phyloP scores from a whole-genome alignment of 2,329 filamentous ascomycete species.

The Alternaria postmessia region DNA sequence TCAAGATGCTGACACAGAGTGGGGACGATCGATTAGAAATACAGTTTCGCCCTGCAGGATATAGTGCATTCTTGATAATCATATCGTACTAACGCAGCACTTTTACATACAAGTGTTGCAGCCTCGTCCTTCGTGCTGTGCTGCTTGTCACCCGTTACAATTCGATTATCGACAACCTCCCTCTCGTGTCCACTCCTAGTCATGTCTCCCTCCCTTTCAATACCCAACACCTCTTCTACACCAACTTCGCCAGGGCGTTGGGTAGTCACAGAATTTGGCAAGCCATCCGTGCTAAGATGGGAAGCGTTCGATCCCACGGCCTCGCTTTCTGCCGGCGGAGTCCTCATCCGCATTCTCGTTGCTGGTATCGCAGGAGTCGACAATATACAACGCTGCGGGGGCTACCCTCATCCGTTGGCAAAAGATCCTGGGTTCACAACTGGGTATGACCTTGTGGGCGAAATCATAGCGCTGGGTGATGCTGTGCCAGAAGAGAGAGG shows the following conservation, averaged over 20 bases:
- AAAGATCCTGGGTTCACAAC: conserved; percentile 15
- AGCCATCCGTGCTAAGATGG: conserved; percentile 17
- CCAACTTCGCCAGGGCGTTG: conserved; percentile 14
- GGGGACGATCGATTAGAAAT: background rate
- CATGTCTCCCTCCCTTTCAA: conserved; percentile 7
- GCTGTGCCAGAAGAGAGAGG: conserved; percentile 1
- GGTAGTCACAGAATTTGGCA: conserved; percentile 14
- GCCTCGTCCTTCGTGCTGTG: background rate
- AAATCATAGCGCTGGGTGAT: conserved; percentile 10
- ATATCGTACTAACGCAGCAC: too few relatives aligned
- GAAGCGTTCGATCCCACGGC: conserved; percentile 6
- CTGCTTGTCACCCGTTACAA: background rate
- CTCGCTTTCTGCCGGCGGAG: conserved; percentile 8
- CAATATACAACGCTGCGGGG: conserved; percentile 19
- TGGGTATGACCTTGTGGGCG: conserved; percentile 20
- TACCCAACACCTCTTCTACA: conserved; percentile 12
- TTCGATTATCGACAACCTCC: background rate
- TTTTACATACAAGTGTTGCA: background rate
- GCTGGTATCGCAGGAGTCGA: conserved; percentile 20
- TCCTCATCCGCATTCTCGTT: conserved; percentile 17
- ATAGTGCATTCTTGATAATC: background rate
- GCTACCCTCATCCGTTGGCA: conserved; percentile 11
- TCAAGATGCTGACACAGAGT: background rate
- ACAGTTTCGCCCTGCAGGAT: background rate
- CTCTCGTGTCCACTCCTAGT: background rate